Base-by-base conservation (phyloP, 495 filamentous ascomycete genomes). In the Delitschia confertaspora region DNA sequence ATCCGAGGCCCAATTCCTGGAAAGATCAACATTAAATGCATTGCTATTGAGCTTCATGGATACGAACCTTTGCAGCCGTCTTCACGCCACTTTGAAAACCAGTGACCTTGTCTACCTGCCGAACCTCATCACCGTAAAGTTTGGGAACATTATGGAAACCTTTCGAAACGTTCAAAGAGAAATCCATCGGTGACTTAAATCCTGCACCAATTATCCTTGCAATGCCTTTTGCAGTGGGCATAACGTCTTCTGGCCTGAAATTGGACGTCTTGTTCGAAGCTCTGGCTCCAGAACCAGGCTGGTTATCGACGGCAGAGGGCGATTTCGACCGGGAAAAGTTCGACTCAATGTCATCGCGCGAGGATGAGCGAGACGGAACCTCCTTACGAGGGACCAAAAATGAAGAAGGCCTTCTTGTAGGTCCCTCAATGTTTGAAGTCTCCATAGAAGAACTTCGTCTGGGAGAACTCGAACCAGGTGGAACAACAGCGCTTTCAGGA, bases 131-230 rank as follows among this genome's bases (percentile, higher is more conserved):
- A 30, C 85, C 78, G 45, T 89, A 91, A 1, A 93, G 60, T 41
- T 75, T 81, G 0, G 86, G 85, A 1, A 76, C 78, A 55, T 93
- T 93, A 59, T 93, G 83, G 50, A 93, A 93, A 6, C 87, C 87
- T 60, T 80, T 83, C 0, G 87, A 78, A 2, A 93, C 57, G 10
- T 77, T 80, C 29, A 93, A 65, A 9, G 83, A 79, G 43, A 91
- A 75, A 48, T 93, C 85, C 65, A 87, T 80, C 0, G 86, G 86
- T 0, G 81, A 78, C 61, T 80, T 77, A 38, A 88, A 62, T n/a
- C 77, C 73, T 13, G 79, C 76, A 23, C 71, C 72, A 4, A 88
- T 72, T 33, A 91, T 81, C 26, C 81, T 78, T 9, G 68, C 65
- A 25, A 83, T 66, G 10, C 78, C 74, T 50, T 76, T 83, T 18